Conservation (phyloP, 495 filamentous ascomycete species). For the Aspergillus leporis region DNA sequence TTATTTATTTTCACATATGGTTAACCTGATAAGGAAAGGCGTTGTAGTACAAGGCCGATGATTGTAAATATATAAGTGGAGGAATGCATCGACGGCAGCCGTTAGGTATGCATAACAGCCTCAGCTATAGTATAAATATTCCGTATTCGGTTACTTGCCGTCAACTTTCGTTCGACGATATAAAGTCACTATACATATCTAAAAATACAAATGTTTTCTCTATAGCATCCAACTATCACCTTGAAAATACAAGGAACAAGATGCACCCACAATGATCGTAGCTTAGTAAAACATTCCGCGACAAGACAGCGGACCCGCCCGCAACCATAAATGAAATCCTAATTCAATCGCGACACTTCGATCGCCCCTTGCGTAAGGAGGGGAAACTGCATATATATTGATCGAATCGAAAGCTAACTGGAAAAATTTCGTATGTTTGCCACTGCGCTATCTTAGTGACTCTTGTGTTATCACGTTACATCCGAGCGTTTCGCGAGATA, state of each 20-base stretch:
- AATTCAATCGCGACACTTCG: background rate
- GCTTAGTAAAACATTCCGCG: slow-evolving; percentile 8
- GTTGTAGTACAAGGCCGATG: no score
- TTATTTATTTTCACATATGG: no score
- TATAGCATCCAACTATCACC: background rate
- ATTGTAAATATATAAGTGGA: background rate
- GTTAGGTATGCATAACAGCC: no score
- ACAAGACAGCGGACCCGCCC: slow-evolving; percentile 2
- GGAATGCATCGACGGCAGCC: no score
- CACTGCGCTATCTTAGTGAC: background rate
- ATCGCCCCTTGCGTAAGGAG: background rate
- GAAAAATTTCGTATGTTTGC: background rate
- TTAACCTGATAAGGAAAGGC: no score
- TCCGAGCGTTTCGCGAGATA: background rate
- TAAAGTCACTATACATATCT: no score
- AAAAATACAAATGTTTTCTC: no score
- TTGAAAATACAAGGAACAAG: no score
- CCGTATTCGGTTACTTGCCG: background rate
- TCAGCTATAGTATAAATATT: background rate
- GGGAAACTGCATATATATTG: background rate
- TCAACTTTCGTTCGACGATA: no score
- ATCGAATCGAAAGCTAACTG: background rate
- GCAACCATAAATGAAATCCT: slow-evolving; percentile 3
- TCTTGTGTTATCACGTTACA: slow-evolving; percentile 2
- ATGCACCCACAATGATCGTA: background rate